Evolutionary conservation across 169 alveolate genomes (phyloP).

Genomic region (Plasmodium sp.): DNA sequence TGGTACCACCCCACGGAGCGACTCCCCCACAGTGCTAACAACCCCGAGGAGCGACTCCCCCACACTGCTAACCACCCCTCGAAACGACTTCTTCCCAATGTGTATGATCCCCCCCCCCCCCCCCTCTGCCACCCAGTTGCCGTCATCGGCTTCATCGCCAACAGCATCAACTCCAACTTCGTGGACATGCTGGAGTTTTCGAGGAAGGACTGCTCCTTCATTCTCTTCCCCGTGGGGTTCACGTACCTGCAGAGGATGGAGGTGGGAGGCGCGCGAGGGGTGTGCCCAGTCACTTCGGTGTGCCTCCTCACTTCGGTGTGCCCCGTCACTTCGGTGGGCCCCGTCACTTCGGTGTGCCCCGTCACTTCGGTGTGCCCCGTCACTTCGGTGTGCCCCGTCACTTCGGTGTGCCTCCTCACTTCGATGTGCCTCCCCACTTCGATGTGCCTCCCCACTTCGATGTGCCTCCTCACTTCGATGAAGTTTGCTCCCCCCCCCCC

Average conservation of each 20-base stretch:
- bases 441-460: background rate
- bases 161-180: constrained; percentile 24
- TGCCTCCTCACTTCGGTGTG: background rate
- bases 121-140: constrained; percentile 12
- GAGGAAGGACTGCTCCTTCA: constrained; percentile 51
- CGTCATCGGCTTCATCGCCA: constrained; percentile 51
- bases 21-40: no score
- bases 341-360: background rate
- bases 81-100: background rate
- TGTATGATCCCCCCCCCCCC: background rate
- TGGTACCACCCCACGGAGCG: background rate
- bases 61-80: background rate
- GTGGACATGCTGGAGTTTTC: constrained; percentile 63
- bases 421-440: background rate
- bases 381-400: no score
- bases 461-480: no score
- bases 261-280: background rate
- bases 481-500: no score
- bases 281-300: background rate
- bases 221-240: constrained; percentile 69
- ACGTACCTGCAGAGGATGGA: constrained; percentile 45
- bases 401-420: background rate
- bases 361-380: background rate
- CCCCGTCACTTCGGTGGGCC: background rate
- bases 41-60: background rate